phyloP scores from a whole-genome alignment of 2,329 filamentous ascomycete genomes.

The Biscogniauxia marginata region DNA sequence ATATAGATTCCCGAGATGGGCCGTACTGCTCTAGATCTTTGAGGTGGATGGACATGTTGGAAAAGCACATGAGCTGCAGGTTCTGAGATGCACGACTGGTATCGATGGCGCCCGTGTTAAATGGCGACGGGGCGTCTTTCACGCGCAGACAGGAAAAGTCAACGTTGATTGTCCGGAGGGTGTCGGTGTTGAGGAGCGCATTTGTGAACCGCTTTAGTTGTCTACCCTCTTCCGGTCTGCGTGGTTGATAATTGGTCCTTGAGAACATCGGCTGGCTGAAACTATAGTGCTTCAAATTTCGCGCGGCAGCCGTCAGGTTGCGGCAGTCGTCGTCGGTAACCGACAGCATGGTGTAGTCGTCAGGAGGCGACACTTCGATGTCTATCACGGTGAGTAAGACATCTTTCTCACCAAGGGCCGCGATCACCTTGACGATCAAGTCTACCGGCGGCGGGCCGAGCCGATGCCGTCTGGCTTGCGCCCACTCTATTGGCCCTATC shows the following conservation, averaged over 20 bases:
- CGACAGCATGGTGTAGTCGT: neutral
- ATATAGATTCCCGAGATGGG: neutral
- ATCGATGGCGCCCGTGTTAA: neutral
- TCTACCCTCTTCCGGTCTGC: neutral
- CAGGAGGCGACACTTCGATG: neutral
- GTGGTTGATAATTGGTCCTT: neutral
- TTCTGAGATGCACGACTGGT: neutral
- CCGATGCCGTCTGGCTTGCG: neutral
- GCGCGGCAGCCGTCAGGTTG: neutral
- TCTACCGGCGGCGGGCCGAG: neutral
- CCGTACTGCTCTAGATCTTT: slow-evolving; percentile 3
- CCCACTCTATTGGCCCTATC: neutral
- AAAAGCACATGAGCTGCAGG: neutral
- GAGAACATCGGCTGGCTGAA: neutral
- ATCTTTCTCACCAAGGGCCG: neutral
- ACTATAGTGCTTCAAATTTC: neutral
- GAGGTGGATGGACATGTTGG: slow-evolving; percentile 1
- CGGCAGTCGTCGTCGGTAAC: neutral
- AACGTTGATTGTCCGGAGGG: neutral
- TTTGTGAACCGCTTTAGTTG: neutral
- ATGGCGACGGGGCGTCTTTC: neutral
- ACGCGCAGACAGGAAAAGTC: neutral
- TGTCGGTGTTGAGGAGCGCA: neutral
- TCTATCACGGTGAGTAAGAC: neutral
- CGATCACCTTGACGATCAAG: neutral